These are phyloP conservation scores for Bipolaris sorokiniana DNA, from an alignment of 2,329 filamentous ascomycete species.

Conservation along the genomic window DNA sequence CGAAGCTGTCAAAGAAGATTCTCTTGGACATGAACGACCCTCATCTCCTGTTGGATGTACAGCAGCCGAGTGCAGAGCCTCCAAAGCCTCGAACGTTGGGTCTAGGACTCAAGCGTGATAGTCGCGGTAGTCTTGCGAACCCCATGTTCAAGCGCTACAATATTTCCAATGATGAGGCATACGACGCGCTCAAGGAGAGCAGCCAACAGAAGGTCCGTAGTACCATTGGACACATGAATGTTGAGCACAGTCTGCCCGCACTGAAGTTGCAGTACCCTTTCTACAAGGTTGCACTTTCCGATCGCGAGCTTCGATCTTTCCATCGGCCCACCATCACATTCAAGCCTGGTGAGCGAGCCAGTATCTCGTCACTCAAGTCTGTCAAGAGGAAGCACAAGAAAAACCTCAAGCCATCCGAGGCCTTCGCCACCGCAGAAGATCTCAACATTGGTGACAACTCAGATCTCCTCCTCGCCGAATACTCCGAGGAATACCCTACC, in stretches of 20 bases:
- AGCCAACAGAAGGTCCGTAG: constrained; percentile 95
- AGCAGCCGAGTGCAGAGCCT: constrained; percentile 66
- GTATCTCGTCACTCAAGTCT: constrained; percentile 71
- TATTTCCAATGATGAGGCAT: constrained; percentile 93
- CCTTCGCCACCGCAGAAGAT: constrained; percentile 81
- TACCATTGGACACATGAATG: constrained; percentile 85
- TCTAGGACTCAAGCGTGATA: constrained; percentile 68
- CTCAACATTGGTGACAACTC: constrained; percentile 89
- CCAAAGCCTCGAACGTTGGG: constrained; percentile 61
- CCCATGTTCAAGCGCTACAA: constrained; percentile 86
- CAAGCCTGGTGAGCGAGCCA: constrained; percentile 70
- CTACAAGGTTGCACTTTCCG: constrained; percentile 83
- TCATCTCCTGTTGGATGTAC: constrained; percentile 80
- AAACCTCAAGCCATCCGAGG: constrained; percentile 75
- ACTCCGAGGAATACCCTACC: constrained; percentile 90
- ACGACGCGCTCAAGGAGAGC: constrained; percentile 94
- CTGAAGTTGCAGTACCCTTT: constrained; percentile 93
- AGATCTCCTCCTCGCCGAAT: constrained; percentile 85
- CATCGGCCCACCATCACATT: constrained; percentile 82
- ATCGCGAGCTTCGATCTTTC: constrained; percentile 77
- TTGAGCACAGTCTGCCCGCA: constrained; percentile 93
- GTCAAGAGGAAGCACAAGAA: constrained; percentile 82
- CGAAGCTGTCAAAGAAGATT: constrained; percentile 76
- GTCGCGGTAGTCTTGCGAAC: constrained; percentile 71
- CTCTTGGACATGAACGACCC: constrained; percentile 88